Conservation (phyloP, 2,329 filamentous ascomycete genomes). For the Trichoderma sp. region DNA sequence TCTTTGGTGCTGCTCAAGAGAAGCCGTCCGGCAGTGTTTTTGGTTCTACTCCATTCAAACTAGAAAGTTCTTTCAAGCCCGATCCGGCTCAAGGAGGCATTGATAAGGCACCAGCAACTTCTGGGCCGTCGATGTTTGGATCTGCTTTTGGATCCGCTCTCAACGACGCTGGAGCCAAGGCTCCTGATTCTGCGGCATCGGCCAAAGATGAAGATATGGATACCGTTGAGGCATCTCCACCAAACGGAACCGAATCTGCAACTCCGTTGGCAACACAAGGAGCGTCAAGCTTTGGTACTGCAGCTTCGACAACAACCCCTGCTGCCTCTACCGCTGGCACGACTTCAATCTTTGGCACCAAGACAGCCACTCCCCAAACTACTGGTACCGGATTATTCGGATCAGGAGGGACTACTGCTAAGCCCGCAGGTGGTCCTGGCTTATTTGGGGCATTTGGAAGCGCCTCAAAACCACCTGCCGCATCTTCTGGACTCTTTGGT, state of each 20-base stretch:
- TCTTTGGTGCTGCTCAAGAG: conserved; percentile 50
- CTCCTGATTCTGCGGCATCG: conserved; percentile 33
- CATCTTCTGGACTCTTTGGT: conserved; percentile 28
- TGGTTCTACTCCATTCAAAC: conserved; percentile 59
- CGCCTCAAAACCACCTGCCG: conserved; percentile 24
- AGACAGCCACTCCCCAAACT: conserved; percentile 24
- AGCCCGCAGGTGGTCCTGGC: conserved; percentile 24
- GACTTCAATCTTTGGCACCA: conserved; percentile 29
- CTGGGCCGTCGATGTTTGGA: conserved; percentile 56
- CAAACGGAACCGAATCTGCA: conserved; percentile 40
- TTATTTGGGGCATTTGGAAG: conserved; percentile 27
- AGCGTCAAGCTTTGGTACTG: conserved; percentile 44
- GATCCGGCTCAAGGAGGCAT: conserved; percentile 61
- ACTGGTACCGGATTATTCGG: conserved; percentile 27
- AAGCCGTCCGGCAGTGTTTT: conserved; percentile 45
- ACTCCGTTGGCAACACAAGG: conserved; percentile 54
- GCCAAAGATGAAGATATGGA: conserved; percentile 55
- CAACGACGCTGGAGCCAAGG: conserved; percentile 42
- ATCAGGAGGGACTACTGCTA: conserved; percentile 17
- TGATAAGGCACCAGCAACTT: conserved; percentile 43
- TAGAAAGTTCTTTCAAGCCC: conserved; percentile 64
- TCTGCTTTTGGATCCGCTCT: conserved; percentile 58
- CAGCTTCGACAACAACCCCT: conserved; percentile 32
- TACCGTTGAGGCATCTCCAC: conserved; percentile 33
- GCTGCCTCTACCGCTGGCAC: conserved; percentile 24